phyloP scores from a whole-genome alignment of 805 yeast genomes.

The Barnettozyma pratensis region DNA sequence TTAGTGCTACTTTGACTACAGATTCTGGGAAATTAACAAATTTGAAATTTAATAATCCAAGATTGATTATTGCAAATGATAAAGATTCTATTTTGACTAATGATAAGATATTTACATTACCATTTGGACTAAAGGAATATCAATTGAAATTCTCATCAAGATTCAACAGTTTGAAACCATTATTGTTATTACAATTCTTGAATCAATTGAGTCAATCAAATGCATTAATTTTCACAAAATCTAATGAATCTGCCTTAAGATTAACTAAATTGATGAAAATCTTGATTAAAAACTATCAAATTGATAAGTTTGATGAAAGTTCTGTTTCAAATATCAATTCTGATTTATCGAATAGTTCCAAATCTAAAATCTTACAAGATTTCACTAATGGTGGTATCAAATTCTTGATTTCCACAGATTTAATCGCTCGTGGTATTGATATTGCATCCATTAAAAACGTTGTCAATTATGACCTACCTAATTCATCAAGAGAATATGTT shows the following conservation, averaged over 20 bases:
- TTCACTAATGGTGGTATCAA: constrained; percentile 52
- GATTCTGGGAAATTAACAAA: constrained; percentile 83
- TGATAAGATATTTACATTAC: constrained; percentile 56
- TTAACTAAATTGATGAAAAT: constrained; percentile 55
- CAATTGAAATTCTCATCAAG: constrained; percentile 31
- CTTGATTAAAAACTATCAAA: constrained; percentile 27
- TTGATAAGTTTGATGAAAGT: constrained; percentile 4
- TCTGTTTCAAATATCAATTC: constrained; percentile 50
- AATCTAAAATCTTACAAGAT: constrained; percentile 51
- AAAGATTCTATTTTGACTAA: constrained; percentile 34
- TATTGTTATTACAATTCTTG: constrained; percentile 58
- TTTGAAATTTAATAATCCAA: constrained; percentile 65
- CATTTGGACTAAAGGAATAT: constrained; percentile 45
- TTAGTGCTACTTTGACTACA: constrained; percentile 91
- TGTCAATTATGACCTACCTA: constrained; percentile 86
- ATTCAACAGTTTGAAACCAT: constrained; percentile 59
- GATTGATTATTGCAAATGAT: constrained; percentile 67
- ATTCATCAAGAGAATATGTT: constrained; percentile 84
- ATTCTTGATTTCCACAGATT: constrained; percentile 74
- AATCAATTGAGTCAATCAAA: constrained; percentile 28
- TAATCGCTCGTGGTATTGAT: constrained; percentile 95
- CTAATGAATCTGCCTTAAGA: constrained; percentile 86
- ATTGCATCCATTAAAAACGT: constrained; percentile 65
- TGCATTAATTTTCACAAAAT: constrained; percentile 61
- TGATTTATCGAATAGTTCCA: constrained; percentile 46